Evolutionary conservation across 257 asterid genomes (phyloP).

Genomic region (Linderniella brevidens): DNA sequence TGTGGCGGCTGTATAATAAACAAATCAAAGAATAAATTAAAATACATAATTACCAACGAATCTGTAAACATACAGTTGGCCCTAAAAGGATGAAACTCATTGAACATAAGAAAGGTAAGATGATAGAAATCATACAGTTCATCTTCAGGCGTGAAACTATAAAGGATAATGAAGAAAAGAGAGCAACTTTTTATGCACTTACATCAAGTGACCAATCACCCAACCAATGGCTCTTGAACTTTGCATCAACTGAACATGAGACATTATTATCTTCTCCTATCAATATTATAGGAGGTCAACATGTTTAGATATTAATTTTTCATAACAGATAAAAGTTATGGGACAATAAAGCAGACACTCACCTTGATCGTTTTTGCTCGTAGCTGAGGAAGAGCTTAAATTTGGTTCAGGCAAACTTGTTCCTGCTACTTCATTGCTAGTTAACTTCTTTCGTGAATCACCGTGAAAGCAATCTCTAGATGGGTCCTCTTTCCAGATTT

Average conservation of each 20-base stretch:
- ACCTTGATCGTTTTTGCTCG: too few relatives aligned
- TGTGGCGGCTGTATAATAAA: slow-evolving; percentile 15
- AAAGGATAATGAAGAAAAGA: slow-evolving; percentile 8
- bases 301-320: too few relatives aligned
- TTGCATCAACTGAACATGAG: slow-evolving; percentile 16
- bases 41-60: slow-evolving; percentile 4
- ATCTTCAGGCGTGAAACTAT: slow-evolving; percentile 6
- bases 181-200: slow-evolving; percentile 13
- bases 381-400: too few relatives aligned
- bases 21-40: slow-evolving; percentile 4
- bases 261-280: slow-evolving; percentile 21
- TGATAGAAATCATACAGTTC: not conserved
- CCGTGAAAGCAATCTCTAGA: too few relatives aligned
- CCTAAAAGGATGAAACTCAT: too few relatives aligned
- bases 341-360: too few relatives aligned
- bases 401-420: too few relatives aligned
- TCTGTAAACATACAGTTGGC: slow-evolving; percentile 3
- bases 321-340: too few relatives aligned
- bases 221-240: slow-evolving; percentile 59
- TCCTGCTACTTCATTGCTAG: too few relatives aligned
- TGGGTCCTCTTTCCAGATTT: too few relatives aligned
- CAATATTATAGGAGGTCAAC: slow-evolving; percentile 14
- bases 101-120: too few relatives aligned
- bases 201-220: slow-evolving; percentile 72
- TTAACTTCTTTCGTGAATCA: too few relatives aligned